Conservation (phyloP, 257 asterid species). For the Linderniella brevidens region DNA sequence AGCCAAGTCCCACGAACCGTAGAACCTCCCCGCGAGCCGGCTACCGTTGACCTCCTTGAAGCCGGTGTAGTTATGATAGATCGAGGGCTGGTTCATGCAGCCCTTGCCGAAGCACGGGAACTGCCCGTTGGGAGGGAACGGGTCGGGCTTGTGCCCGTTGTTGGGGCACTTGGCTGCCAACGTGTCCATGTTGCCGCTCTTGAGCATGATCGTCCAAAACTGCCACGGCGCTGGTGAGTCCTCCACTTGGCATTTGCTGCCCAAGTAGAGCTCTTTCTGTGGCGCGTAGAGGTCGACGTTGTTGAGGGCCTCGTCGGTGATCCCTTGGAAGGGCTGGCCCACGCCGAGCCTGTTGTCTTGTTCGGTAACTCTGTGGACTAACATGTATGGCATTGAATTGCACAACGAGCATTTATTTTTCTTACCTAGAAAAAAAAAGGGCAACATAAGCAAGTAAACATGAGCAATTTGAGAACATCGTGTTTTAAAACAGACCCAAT, state of each 20-base stretch:
- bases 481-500: not conserved
- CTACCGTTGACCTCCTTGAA: slow-evolving; percentile 25
- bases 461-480: no score
- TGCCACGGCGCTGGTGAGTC: slow-evolving; percentile 71
- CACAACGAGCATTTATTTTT: slow-evolving; percentile 25
- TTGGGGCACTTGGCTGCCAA: slow-evolving; percentile 58
- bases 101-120: slow-evolving; percentile 76
- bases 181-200: slow-evolving; percentile 81
- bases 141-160: slow-evolving; percentile 36
- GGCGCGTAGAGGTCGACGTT: slow-evolving; percentile 50
- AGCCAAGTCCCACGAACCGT: slow-evolving; percentile 58
- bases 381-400: slow-evolving; percentile 19
- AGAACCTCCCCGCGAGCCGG: slow-evolving; percentile 44
- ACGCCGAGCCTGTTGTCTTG: slow-evolving; percentile 49
- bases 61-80: slow-evolving; percentile 53
- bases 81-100: slow-evolving; percentile 67
- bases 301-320: slow-evolving; percentile 15
- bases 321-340: slow-evolving; percentile 38
- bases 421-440: slow-evolving; percentile 13
- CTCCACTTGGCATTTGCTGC: slow-evolving; percentile 51
- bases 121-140: slow-evolving; percentile 27
- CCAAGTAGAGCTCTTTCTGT: slow-evolving; percentile 45
- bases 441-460: no score
- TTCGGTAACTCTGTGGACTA: slow-evolving; percentile 38
- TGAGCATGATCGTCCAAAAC: slow-evolving; percentile 85